Evolutionary conservation across 2,329 filamentous ascomycete genomes (phyloP), one percentile per base, ranked within the genome.

Genomic region (Stachybotrys elegans): DNA sequence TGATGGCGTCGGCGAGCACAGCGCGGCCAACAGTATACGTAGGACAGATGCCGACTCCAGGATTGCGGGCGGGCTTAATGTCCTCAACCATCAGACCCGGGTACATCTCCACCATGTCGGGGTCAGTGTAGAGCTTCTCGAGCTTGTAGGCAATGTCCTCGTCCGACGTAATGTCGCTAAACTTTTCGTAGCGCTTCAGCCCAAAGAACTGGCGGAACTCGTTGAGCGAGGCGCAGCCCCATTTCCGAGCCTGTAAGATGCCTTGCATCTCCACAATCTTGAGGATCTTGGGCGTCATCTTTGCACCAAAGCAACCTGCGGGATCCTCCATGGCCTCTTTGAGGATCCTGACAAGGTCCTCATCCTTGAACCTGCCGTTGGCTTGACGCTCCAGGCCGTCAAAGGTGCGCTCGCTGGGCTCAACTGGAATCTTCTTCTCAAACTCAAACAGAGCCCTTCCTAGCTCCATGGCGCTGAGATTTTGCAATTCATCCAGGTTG

Each of bases 61-160:
- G 69, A 35, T 67, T 60, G 45, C 72, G 71, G 1, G 67, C 64
- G 1, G 69, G 66, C 55, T 81, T 81, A 22, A 68, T 65, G 42
- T 79, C 72, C 56, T 83, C 79, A n/a, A 76, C 67, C 48, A 86
- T 75, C 2, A 87, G 63, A 9, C 84, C 84, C 1, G 83, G 83
- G 54, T 87, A 87, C 6, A 87, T 68, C 56, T 88, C 84, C 12
- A 88, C 79, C 57, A 76, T 77, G 50, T 85, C 82, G 0, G 81
- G 80, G 39, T 81, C 71, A 19, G 75, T 71, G 59, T 85, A 85
- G 12, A 85, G 64, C 50, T 77, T 70, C 47, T 77, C 73, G 4
- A 85, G 68, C 7, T 71, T 65, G 22, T 73, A 65, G 2, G 73
- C 72, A 22, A 84, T 74, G n/a, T 78, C 70, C 2, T 68, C 65